Base-by-base conservation (phyloP, 805 yeast species). In the Kodamaea sagamina region DNA sequence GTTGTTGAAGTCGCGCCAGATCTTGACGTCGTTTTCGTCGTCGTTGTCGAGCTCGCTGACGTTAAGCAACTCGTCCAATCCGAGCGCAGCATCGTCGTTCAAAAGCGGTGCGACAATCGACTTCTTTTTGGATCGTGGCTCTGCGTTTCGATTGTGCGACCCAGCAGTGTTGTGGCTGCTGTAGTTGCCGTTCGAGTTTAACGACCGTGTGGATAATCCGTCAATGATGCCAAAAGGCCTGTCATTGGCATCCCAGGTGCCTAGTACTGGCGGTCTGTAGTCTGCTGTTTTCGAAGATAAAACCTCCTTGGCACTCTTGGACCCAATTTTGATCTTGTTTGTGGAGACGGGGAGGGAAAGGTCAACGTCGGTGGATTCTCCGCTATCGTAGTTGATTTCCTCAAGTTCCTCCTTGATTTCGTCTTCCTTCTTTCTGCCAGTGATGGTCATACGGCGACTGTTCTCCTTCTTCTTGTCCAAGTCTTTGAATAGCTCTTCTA, bases 331-430 rank as follows among this genome's bases (percentile, higher is more conserved):
- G 29, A 79, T 75, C 45, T 67, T 70, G 44, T 74, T 79, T 34
- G 76, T 69, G 12, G 79, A 71, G 3, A 85, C 71, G 4, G 84
- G 80, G 34, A 92, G 65, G 12, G 83, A 75, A n/a, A 79, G 76
- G 58, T 92, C 98, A 49, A 89, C 97, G 62, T 92, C 99, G 0
- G 99, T 93, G 11, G 95, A 87, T 54, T 90, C 97, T 32, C 93
- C 96, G 51, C 86, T 84, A 43, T 77, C 78, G 49, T 67, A 66
- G 5, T 55, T 68, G 8, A 35, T 6, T 5, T 35, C 38, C 10
- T 35, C 38, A 22, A 35, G 22, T 16, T 36, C 32, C 34, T 29
- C 34, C 34, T 29, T 29, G 18, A 29, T 29, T 6, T 29, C 19
- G 10, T 68, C 74, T 13, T 45, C 42, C 27, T 39, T 44, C 36